Evolutionary conservation across 202 grass and related monocot genomes (phyloP).

Genomic region (Bolboschoenoplectus hybrid): DNA sequence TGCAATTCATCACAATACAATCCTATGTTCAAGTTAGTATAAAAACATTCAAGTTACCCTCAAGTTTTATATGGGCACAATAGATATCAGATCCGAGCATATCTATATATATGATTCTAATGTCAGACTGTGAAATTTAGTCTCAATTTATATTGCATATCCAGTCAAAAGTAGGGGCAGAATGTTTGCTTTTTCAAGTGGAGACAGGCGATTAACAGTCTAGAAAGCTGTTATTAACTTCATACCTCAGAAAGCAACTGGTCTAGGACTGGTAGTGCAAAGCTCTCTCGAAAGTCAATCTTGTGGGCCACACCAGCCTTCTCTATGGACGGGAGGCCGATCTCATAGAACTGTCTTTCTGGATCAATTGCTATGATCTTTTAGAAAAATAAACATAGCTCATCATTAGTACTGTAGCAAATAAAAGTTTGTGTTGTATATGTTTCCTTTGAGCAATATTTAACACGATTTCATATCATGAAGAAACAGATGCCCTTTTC

Average conservation of each 20-base stretch:
- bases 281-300: conserved; percentile 66
- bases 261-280: conserved; percentile 44
- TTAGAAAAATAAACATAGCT: neutral
- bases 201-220: no score
- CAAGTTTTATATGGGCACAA: neutral
- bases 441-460: no score
- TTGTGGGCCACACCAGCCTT: conserved; percentile 63
- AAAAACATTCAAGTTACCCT: neutral
- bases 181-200: no score
- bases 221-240: no score
- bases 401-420: neutral
- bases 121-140: no score
- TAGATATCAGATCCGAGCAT: no score
- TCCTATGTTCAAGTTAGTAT: neutral
- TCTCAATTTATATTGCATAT: no score
- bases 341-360: conserved; percentile 49
- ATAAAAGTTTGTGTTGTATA: no score
- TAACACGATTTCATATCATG: no score
- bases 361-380: conserved; percentile 65
- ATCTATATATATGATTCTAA: no score
- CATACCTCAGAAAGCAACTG: conserved; percentile 54
- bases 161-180: no score
- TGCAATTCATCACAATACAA: neutral
- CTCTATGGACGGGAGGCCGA: conserved; percentile 56
- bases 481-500: neutral